These are phyloP conservation scores for Suillus luteus DNA, from an alignment of 768 basidiomycete species.

Conservation along the genomic window DNA sequence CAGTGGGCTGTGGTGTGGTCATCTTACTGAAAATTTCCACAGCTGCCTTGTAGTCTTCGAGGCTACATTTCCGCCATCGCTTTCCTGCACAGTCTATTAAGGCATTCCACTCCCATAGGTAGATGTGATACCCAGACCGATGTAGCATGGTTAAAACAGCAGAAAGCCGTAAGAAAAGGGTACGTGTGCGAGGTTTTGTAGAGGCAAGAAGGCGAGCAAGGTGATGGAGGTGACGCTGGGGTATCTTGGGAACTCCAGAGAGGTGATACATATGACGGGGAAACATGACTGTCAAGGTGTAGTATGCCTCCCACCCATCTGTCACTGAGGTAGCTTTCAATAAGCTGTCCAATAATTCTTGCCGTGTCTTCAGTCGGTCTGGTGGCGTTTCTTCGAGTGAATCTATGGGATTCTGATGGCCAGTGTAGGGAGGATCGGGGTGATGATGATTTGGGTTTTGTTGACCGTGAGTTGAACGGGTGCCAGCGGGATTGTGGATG, in stretches of 20 bases:
- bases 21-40: slow-evolving; percentile 64
- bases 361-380: slow-evolving; percentile 24
- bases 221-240: slow-evolving; percentile 53
- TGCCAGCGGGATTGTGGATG: slow-evolving; percentile 13
- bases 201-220: slow-evolving; percentile 60
- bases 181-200: slow-evolving; percentile 56
- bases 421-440: background rate
- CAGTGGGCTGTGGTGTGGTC: slow-evolving; percentile 35
- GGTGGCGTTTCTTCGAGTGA: slow-evolving; percentile 2
- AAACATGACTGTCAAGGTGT: slow-evolving; percentile 28
- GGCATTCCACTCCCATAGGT: slow-evolving; percentile 75
- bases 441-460: slow-evolving; percentile 13
- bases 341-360: slow-evolving; percentile 34
- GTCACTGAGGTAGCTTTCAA: slow-evolving; percentile 33
- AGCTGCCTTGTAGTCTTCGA: slow-evolving; percentile 60
- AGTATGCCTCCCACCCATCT: slow-evolving; percentile 49
- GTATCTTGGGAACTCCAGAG: slow-evolving; percentile 24
- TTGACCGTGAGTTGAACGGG: slow-evolving; percentile 11
- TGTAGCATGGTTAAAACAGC: slow-evolving; percentile 64
- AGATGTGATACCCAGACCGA: slow-evolving; percentile 52
- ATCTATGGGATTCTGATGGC: background rate
- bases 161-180: slow-evolving; percentile 64
- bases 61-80: slow-evolving; percentile 59
- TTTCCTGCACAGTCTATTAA: slow-evolving; percentile 68
- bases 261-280: slow-evolving; percentile 15